Evolutionary conservation across 768 basidiomycete genomes (phyloP), one percentile per base, ranked within the genome.

Genomic region (Polyporus arcularius): DNA sequence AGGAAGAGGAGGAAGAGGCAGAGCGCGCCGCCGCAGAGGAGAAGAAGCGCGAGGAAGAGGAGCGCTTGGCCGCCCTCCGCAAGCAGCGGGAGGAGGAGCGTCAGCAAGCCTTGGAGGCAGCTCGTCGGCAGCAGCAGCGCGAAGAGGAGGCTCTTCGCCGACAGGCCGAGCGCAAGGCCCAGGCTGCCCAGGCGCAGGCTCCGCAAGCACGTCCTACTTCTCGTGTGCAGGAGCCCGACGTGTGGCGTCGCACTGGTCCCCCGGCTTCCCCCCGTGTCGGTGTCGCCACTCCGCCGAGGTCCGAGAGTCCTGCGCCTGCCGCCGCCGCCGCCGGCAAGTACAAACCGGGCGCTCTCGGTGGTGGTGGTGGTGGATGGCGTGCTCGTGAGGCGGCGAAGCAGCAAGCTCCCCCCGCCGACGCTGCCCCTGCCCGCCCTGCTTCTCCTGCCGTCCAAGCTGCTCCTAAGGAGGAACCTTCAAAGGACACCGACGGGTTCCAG

Each of bases 401-500:
- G 16, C 42, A 39, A 4, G 61, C 51, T 32, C 77, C 68, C 52
- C 68, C 70, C 3, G 72, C 69, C 10, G 70, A 64, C 14, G 62
- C 64, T 18, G 59, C 69, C 21, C 67, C 76, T 30, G 72, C 76
- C 15, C 66, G 77, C 9, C 63, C 76, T 38, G 68, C 72, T 15
- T 75, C 82, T 11, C 77, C 81, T 45, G 61, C 64, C 4, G 46
- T 48, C 11, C 64, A 57, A 4, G 57, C 64, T 2, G 54, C 68
- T 4, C 47, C 66, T 2, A 39, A 74, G 64, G 79, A 82, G 55
- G 81, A 82, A 53, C 52, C 70, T 5, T 76, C 75, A 65, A 82
- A 78, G 67, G 87, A 89, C 43, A 78, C 84, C 4, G 90, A 92
- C 67, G 89, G 90, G 4, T 91, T 91, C 80, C 85, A 87, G 73